Evolutionary conservation across 1,284 basidiomycete species (phyloP).

Genomic region (Cutaneotrichosporon daszewskae): DNA sequence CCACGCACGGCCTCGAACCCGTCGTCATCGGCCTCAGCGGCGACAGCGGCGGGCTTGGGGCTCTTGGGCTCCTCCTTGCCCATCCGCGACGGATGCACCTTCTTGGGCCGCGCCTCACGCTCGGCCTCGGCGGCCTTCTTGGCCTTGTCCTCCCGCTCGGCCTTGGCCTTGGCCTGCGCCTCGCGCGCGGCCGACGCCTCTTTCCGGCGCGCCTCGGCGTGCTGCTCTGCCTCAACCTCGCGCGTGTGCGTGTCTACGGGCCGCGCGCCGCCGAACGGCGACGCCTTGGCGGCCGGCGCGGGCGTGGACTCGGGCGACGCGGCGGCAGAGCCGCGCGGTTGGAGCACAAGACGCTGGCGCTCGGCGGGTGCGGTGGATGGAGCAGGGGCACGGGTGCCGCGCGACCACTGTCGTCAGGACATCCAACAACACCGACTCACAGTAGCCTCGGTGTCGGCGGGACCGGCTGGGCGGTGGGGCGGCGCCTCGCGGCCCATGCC

Average conservation of each 20-base stretch:
- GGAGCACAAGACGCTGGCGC: slow-evolving; percentile 72
- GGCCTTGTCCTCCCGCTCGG: slow-evolving; percentile 31
- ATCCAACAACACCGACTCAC: slow-evolving; percentile 23
- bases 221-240: slow-evolving; percentile 55
- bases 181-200: slow-evolving; percentile 17
- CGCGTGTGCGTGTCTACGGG: slow-evolving; percentile 76
- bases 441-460: slow-evolving; percentile 65
- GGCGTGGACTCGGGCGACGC: slow-evolving; percentile 56
- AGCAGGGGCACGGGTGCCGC: slow-evolving; percentile 52
- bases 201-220: slow-evolving; percentile 33
- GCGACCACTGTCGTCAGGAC: slow-evolving; percentile 37
- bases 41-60: neutral
- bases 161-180: slow-evolving; percentile 40
- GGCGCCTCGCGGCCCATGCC: slow-evolving; percentile 26
- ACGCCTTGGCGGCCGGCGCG: slow-evolving; percentile 48
- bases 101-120: slow-evolving; percentile 16
- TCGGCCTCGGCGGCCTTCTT: slow-evolving; percentile 16
- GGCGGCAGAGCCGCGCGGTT: slow-evolving; percentile 58
- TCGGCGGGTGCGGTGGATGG: slow-evolving; percentile 72
- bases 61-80: slow-evolving; percentile 7
- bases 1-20: slow-evolving; percentile 27
- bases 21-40: slow-evolving; percentile 22
- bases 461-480: slow-evolving; percentile 28
- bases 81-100: slow-evolving; percentile 24
- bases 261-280: slow-evolving; percentile 85